Evolutionary conservation across 352 stramenopile genomes (phyloP).

Genomic region (Pythium phragmitis): DNA sequence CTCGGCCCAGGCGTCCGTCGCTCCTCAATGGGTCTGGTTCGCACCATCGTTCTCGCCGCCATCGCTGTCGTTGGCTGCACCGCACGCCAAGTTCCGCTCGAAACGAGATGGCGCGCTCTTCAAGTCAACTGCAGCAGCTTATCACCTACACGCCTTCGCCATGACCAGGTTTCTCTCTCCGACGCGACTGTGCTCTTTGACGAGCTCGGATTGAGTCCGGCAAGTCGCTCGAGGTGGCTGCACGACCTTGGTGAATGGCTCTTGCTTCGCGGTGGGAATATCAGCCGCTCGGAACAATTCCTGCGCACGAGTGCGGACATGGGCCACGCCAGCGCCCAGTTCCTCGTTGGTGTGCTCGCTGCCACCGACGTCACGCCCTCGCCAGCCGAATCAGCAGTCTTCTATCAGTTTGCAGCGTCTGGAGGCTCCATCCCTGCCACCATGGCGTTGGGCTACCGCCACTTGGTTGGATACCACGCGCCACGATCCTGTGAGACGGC

Average conservation of each 20-base stretch:
- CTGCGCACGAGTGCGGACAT: slow-evolving; percentile 41
- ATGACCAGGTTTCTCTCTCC: not conserved
- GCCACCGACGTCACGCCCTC: slow-evolving; percentile 23
- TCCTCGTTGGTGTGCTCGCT: slow-evolving; percentile 33
- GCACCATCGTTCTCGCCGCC: not conserved
- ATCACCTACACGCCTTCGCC: too few relatives aligned
- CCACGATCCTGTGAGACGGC: slow-evolving; percentile 51
- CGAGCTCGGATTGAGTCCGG: slow-evolving; percentile 8
- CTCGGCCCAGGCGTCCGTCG: not conserved
- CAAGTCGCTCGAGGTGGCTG: slow-evolving; percentile 32
- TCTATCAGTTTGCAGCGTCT: slow-evolving; percentile 60
- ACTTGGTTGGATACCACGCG: slow-evolving; percentile 53
- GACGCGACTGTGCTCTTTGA: slow-evolving; percentile 11
- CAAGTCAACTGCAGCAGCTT: not conserved
- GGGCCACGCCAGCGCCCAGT: slow-evolving; percentile 29
- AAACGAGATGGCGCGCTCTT: slow-evolving; percentile 5
- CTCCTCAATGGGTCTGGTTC: not conserved
- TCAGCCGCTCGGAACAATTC: slow-evolving; percentile 30
- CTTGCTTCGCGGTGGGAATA: slow-evolving; percentile 29
- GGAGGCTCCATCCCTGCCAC: slow-evolving; percentile 38
- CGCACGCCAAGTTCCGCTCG: not conserved
- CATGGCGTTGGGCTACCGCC: slow-evolving; percentile 74
- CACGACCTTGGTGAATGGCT: slow-evolving; percentile 41
- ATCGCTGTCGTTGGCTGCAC: not conserved
- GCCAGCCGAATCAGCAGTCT: slow-evolving; percentile 34